These are phyloP conservation scores for Talaromyces thailandensis DNA, from an alignment of 495 filamentous ascomycete species.

Conservation along the genomic window DNA sequence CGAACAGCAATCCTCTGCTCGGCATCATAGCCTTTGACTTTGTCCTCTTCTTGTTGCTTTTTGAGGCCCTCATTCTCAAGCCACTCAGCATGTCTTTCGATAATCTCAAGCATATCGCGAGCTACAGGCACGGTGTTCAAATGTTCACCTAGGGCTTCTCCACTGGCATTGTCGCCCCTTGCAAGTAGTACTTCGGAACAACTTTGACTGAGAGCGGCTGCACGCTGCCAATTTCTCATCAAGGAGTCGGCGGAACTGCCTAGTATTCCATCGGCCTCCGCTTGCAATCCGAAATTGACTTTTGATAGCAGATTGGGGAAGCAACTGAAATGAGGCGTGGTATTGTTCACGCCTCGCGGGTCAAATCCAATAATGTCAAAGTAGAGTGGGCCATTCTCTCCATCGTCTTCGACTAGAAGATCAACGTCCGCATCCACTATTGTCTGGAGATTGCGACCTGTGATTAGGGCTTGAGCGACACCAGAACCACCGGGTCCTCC, in stretches of 20 bases:
- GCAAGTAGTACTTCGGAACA: constrained; percentile 26
- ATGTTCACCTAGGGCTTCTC: constrained; percentile 34
- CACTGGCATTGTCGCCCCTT: constrained; percentile 2
- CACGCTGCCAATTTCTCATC: constrained; percentile 33
- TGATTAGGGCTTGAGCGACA: constrained; percentile 23
- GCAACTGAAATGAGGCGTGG: constrained; percentile 27
- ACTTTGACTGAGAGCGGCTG: constrained; percentile 29
- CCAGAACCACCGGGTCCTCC: constrained; percentile 47
- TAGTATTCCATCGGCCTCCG: constrained; percentile 21
- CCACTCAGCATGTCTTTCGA: constrained; percentile 41
- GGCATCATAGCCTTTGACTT: constrained; percentile 21
- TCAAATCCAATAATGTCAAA: constrained; percentile 51
- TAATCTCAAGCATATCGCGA: constrained; percentile 41
- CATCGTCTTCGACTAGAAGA: constrained; percentile 6
- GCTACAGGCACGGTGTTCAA: constrained; percentile 39
- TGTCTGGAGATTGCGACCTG: constrained; percentile 29
- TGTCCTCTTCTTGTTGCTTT: constrained; percentile 21
- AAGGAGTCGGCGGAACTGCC: constrained; percentile 18
- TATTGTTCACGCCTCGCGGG: constrained; percentile 36
- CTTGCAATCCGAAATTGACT: constrained; percentile 13
- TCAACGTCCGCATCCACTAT: constrained; percentile 30
- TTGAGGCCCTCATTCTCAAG: constrained; percentile 23
- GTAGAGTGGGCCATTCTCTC: constrained; percentile 20
- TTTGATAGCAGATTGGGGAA: constrained; percentile 19
- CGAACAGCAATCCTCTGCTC: constrained; percentile 16